Percentiles rank a stretch among this genome's conserved stretches.
These are phyloP conservation scores for Cutaneotrichosporon daszewskae DNA, from an alignment of 1,284 basidiomycete species.

Conservation along the genomic window DNA sequence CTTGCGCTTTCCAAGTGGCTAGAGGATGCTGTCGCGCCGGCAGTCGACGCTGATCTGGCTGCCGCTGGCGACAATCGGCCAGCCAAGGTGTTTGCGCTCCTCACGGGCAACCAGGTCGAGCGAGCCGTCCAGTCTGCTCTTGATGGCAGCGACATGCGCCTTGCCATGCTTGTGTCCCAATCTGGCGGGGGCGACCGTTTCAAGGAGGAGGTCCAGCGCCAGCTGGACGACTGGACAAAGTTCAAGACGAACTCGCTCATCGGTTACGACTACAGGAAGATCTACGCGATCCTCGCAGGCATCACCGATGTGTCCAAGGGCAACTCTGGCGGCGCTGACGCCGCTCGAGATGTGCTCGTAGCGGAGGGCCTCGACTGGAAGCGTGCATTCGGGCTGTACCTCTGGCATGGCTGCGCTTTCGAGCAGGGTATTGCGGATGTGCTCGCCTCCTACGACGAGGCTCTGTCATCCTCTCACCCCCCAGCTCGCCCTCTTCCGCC, in stretches of 20 bases:
- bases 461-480: conserved; percentile 47
- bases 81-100: conserved; percentile 63
- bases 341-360: conserved; percentile 62
- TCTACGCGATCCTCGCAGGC: conserved; percentile 84
- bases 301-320: conserved; percentile 63
- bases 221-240: conserved; percentile 78
- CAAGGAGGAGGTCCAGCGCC: conserved; percentile 66
- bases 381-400: conserved; percentile 77
- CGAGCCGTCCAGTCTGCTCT: conserved; percentile 72
- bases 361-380: conserved; percentile 90
- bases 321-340: conserved; percentile 53
- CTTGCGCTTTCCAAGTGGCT: conserved; percentile 82
- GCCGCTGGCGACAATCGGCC: conserved; percentile 50
- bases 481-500: conserved; percentile 63
- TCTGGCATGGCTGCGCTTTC: conserved; percentile 81
- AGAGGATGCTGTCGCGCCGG: conserved; percentile 63
- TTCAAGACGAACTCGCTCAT: conserved; percentile 71
- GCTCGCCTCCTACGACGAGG: conserved; percentile 61
- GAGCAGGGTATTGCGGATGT: conserved; percentile 67
- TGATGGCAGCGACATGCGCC: conserved; percentile 70
- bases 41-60: conserved; percentile 70
- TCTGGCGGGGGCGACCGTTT: conserved; percentile 74
- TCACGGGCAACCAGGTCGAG: conserved; percentile 83
- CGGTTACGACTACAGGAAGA: conserved; percentile 62
- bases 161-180: conserved; percentile 90